Evolutionary conservation across 1,284 basidiomycete genomes (phyloP), one percentile per base, ranked within the genome.

Genomic region (Mycosarcoma maydis): DNA sequence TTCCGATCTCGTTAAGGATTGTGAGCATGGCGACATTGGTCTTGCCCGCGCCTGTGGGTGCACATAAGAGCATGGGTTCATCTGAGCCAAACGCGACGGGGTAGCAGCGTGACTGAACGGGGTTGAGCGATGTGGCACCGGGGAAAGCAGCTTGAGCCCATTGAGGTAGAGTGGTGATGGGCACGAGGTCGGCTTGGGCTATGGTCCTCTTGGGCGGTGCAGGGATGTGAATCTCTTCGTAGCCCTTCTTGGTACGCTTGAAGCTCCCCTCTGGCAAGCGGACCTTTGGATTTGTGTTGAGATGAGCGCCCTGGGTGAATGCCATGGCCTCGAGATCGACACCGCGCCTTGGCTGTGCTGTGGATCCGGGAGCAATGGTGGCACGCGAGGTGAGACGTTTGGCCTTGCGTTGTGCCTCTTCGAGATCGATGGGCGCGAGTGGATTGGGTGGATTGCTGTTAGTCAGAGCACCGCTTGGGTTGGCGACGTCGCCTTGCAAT

Each of bases 31-130:
- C 96, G 24, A 98, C 96, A 76, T 99, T 99, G 27, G 96, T 99
- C 93, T 99, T 99, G 73, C 96, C 96, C 5, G 96, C 96, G 83
- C 96, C 96, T 0, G 96, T 98, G 3, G 96, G 96, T 0, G 96
- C 96, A 85, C 96, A 98, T 34, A 98, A 88, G 26, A 99, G 85
- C 73, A 98, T 88, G 0, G 95, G 94, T 73, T 98, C 94, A 75
- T 97, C 94, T 20, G 73, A 72, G 4, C 92, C 92, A 81, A 97
- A 98, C 0, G 95, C 96, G 53, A 94, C 85, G 1, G 95, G 95
- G 83, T 87, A 98, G 54, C 78, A 80, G 14, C 59, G 50, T 10
- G 76, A 78, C 42, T 81, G 96, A n/a, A 98, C 88, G 6, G 90
- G 88, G 82, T 98, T 98, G 53, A 98, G 87, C 56, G 86, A 89